Conservation (phyloP, 192 early-diverging fungal genomes). For the Jimgerdemannia flammicorona region DNA sequence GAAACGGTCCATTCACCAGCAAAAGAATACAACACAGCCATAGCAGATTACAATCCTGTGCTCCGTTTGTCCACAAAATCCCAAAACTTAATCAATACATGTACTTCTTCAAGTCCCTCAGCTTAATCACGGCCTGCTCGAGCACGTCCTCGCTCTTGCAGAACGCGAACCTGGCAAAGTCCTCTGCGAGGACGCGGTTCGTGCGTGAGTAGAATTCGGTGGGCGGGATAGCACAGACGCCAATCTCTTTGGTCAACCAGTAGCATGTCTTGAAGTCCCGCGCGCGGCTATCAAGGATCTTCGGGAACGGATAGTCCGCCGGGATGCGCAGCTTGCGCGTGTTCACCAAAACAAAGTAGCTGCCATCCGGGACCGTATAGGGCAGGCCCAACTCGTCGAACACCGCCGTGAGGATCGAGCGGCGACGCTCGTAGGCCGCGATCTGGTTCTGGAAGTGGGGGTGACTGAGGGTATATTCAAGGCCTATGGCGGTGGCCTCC, state of each 20-base stretch:
- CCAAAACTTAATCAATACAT: constrained; percentile 17
- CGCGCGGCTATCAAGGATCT: constrained; percentile 54
- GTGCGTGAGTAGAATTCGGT: constrained; percentile 80
- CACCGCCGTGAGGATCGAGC: constrained; percentile 65
- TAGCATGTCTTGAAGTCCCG: constrained; percentile 76
- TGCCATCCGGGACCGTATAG: constrained; percentile 84
- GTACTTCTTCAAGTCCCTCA: constrained; percentile 56
- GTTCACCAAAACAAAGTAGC: constrained; percentile 92
- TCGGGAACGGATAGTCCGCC: constrained; percentile 53
- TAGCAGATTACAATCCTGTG: too few species aligned
- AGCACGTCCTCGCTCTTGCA: constrained; percentile 88
- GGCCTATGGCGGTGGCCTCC: constrained; percentile 71
- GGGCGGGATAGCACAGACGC: constrained; percentile 90
- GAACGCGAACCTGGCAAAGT: constrained; percentile 87
- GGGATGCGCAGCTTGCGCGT: constrained; percentile 65
- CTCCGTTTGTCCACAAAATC: too few species aligned
- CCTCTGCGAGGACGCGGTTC: constrained; percentile 60
- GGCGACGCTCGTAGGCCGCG: constrained; percentile 64
- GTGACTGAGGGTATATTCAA: constrained; percentile 57
- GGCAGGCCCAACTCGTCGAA: constrained; percentile 68
- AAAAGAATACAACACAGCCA: too few species aligned
- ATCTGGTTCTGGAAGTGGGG: constrained; percentile 69
- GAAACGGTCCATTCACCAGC: too few species aligned
- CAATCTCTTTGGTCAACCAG: constrained; percentile 83
- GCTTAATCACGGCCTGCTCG: constrained; percentile 63